Evolutionary conservation across 2,329 filamentous ascomycete species (phyloP), one percentile per base, ranked within the genome.

Genomic region (Pyrenochaeta sp.): DNA sequence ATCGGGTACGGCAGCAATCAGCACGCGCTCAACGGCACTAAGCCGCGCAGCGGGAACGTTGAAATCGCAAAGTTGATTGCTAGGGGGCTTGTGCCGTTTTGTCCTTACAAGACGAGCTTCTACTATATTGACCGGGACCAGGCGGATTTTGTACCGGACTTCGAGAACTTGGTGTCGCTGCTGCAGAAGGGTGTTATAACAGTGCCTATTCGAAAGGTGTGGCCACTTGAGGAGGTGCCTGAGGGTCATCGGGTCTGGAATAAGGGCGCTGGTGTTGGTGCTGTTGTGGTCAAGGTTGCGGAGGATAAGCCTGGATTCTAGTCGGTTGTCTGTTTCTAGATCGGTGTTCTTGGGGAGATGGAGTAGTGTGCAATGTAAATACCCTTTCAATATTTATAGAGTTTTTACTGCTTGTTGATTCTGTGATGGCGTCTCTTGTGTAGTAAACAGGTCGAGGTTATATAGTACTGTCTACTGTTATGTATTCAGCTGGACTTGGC

Each of bases 1-100:
- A 41, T 69, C 17, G 64, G 60, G 0, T 67, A 59, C 10, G 63
- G 63, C 2, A 61, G 60, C 6, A 66, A 65, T 23, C 44, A 47
- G 14, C 42, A 55, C n/a, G 44, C 53, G 4, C 43, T 66, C 7
- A 61, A 57, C 11, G 61, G 58, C 7, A 44, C 44, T 2, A 51
- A 62, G 31, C 34, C 42, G 4, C 49, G 56, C 9, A 59, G 48
- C 18, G 53, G 52, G 36, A 32, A 42, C 9, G 41, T 47, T 5
- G 22, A 47, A 5, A 44, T 65, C 13, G 48, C 54, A 14, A 68
- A 65, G 34, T 35, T 68, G 27, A 14, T 67, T 17, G 53, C 61
- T 2, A 60, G 43, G 38, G 58, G 61, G 8, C 4, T 58, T 26
- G 47, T 55, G n/a, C 53, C 60, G 2, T 60, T 63, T 22, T 61